Conservation (phyloP, 352 stramenopile genomes). For the Globisporangium cylindrosporum region DNA sequence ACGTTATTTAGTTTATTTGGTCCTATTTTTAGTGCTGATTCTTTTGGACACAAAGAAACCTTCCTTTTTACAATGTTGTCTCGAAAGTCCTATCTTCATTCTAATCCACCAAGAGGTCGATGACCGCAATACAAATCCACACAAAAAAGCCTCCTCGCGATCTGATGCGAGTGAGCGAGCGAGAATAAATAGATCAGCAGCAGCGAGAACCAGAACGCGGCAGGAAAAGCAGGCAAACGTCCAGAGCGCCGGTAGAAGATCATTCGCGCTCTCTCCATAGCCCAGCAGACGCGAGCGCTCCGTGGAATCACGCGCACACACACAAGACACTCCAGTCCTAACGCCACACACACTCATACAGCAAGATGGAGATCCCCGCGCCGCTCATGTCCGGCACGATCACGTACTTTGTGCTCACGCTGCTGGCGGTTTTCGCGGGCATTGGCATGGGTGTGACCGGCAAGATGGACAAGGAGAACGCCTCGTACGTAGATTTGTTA, state of each 20-base stretch:
- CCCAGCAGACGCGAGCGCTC: not conserved
- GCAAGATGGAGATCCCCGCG: conserved; percentile 67
- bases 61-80: too few species aligned
- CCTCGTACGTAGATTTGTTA: conserved; percentile 53
- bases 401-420: conserved; percentile 85
- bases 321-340: not conserved
- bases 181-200: not conserved
- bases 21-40: conserved; percentile 2
- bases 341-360: not conserved
- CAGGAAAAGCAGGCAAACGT: not conserved
- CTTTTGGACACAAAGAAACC: not conserved
- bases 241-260: not conserved
- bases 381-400: conserved; percentile 80
- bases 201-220: not conserved
- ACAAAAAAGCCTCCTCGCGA: not conserved
- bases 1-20: not conserved
- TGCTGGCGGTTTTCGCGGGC: conserved; percentile 73
- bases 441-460: conserved; percentile 76
- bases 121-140: not conserved
- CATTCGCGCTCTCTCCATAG: not conserved
- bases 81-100: too few species aligned
- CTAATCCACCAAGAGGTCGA: not conserved
- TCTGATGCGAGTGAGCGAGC: not conserved
- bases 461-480: conserved; percentile 84
- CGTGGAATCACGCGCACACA: not conserved